Base-by-base conservation (phyloP, 768 basidiomycete species). In the Gloeopeniophorella convolvens region DNA sequence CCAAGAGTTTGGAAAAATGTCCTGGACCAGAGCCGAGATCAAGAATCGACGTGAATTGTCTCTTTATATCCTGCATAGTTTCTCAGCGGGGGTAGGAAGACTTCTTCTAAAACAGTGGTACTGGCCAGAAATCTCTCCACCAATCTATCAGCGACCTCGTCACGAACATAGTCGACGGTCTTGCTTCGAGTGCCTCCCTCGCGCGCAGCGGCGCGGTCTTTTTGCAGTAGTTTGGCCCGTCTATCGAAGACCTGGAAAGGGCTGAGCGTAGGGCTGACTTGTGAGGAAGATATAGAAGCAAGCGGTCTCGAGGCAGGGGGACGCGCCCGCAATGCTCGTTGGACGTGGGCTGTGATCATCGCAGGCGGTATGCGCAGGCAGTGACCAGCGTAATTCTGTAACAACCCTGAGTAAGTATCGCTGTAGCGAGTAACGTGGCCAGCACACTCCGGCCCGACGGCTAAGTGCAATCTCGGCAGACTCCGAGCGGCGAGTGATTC, bases 11-110 rank as follows among this genome's bases (percentile, higher is more conserved):
- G 5, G 92, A 79, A 59, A 99, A 85, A 68, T 94, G 93, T 1
- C 96, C 96, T 3, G 96, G 74, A 10, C 95, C 93, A 24, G 91
- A 82, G 1, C 91, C 90, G 23, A 97, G 69, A 68, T 99, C 96
- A 15, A 98, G 68, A 18, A 99, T 72, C 2, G 80, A 74, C 41
- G 73, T 69, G 60, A 94, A 96, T 28, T 79, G 83, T 36, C 84
- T 78, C 68, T 89, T 93, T 57, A 99, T 87, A 65, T 99, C 95
- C 95, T 98, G 30, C 30, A 33, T 9, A 4, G n/a, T 37, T 39
- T 40, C 58, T 35, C 35, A 34, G 42, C 21, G 43, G 40, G 39
- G 33, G 33, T 20, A 32, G 54, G 45, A 36, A 13, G 50, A 27
- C 26, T 48, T 42, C 44, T 18, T 13, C 20, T 26, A 36, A 45